Conservation (phyloP, 108 stramenopile species). For the Aurantiochytrium sp. region DNA sequence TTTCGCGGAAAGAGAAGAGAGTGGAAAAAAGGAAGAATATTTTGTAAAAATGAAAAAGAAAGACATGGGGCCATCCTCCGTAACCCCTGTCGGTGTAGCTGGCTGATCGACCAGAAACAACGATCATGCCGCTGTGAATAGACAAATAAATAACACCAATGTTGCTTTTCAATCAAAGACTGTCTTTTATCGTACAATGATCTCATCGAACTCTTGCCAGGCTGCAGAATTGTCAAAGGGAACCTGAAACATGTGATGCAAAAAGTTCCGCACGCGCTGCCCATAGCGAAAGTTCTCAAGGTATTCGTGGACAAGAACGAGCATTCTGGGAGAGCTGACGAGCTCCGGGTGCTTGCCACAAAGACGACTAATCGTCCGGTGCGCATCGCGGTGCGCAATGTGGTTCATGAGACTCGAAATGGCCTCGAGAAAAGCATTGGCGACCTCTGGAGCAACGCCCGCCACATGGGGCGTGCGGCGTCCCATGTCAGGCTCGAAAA, state of each 20-base stretch:
- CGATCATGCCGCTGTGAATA: too few species aligned
- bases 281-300: not conserved
- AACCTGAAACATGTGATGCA: not conserved
- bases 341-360: not conserved
- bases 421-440: not conserved
- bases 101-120: too few species aligned
- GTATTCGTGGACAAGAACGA: not conserved
- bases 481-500: not conserved
- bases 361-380: not conserved
- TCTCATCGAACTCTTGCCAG: not conserved
- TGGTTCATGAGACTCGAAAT: conserved; percentile 3
- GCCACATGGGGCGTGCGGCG: not conserved
- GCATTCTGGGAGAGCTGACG: not conserved
- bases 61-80: too few species aligned
- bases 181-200: too few species aligned
- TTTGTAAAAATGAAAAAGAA: too few species aligned
- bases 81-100: too few species aligned
- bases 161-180: too few species aligned
- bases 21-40: too few species aligned
- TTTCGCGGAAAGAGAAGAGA: too few species aligned
- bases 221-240: not conserved
- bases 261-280: not conserved
- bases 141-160: too few species aligned
- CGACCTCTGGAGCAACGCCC: not conserved
- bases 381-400: not conserved